phyloP scores from a whole-genome alignment of 805 yeast species.

The Saturnispora dispora region DNA sequence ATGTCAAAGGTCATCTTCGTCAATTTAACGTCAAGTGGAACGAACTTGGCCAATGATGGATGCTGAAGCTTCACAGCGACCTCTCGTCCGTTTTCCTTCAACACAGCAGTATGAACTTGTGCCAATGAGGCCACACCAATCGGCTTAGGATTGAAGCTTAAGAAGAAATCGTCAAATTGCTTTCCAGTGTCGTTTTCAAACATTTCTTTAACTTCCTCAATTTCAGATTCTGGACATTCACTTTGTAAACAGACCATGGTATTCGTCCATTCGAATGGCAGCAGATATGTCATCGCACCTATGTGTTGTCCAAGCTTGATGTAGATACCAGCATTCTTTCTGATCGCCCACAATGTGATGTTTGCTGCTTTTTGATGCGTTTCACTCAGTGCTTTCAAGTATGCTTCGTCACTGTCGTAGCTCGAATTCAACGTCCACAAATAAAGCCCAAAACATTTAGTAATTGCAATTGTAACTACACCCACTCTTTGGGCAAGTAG shows the following conservation, averaged over 20 bases:
- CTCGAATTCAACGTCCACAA: conserved; percentile 38
- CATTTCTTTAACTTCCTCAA: conserved; percentile 60
- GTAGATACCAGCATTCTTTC: conserved; percentile 83
- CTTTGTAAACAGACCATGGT: conserved; percentile 92
- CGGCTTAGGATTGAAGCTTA: conserved; percentile 59
- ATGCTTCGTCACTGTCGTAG: conserved; percentile 37
- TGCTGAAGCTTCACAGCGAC: conserved; percentile 96
- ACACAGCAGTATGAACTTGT: conserved; percentile 78
- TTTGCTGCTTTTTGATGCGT: conserved; percentile 74
- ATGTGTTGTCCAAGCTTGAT: conserved; percentile 94
- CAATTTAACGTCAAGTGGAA: conserved; percentile 78
- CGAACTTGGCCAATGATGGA: conserved; percentile 77
- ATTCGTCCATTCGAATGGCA: conserved; percentile 92
- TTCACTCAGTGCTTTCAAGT: conserved; percentile 42
- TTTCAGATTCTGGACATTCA: conserved; percentile 72
- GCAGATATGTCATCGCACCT: conserved; percentile 80
- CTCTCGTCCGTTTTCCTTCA: conserved; percentile 43
- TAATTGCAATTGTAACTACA: conserved; percentile 60
- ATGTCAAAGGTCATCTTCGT: conserved; percentile 68
- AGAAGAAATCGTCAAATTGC: conserved; percentile 52
- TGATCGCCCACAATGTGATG: conserved; percentile 70
- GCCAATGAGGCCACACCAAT: conserved; percentile 95
- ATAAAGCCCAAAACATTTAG: conserved; percentile 66
- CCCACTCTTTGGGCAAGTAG: conserved; percentile 43
- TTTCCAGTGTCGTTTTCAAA: conserved; percentile 58